Conservation (phyloP, 176 grass and related monocot genomes). For the Microstegium vimineum region DNA sequence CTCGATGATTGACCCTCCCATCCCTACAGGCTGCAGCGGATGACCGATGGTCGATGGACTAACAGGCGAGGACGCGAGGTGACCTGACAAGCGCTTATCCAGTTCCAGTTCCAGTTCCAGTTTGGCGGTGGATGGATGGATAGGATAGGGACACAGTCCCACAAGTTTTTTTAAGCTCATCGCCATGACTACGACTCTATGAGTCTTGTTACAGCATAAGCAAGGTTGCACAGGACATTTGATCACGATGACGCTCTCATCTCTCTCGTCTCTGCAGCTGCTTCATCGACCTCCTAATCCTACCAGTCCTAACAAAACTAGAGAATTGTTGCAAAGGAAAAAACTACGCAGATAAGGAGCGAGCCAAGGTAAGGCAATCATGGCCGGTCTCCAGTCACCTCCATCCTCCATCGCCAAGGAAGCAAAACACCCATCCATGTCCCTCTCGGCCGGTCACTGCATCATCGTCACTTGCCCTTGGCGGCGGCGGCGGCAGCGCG, state of each 20-base stretch:
- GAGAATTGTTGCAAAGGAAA: conserved; percentile 24
- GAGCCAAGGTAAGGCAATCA: conserved; percentile 16
- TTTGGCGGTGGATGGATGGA: neutral
- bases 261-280: neutral
- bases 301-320: conserved; percentile 39
- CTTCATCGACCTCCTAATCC: conserved; percentile 30
- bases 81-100: neutral
- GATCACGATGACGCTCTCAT: neutral
- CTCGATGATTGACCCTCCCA: neutral
- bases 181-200: neutral
- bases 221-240: conserved; percentile 6
- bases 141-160: neutral
- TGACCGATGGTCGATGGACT: neutral
- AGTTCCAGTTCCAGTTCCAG: no score
- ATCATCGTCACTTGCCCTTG: neutral
- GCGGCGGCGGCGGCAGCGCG: neutral
- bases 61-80: neutral
- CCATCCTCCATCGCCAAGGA: conserved; percentile 7
- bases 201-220: conserved; percentile 1
- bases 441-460: neutral
- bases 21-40: neutral
- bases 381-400: conserved; percentile 30
- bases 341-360: neutral
- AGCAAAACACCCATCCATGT: neutral
- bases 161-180: neutral